phyloP scores from a whole-genome alignment of 1,284 basidiomycete genomes.

The Tilletia setariae region DNA sequence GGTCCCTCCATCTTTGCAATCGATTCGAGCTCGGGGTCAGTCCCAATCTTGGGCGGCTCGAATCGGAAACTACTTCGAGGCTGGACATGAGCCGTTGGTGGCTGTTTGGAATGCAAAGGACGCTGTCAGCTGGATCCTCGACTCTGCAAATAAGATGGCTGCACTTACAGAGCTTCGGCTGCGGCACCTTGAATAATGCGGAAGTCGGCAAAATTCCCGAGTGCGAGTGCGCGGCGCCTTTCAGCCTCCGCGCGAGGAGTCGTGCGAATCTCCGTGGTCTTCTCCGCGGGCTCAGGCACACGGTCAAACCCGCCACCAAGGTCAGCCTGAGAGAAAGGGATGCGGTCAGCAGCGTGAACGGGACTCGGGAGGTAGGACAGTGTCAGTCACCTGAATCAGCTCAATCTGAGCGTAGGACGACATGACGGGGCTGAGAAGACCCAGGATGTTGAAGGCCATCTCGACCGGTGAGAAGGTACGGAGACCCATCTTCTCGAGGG shows the following conservation, averaged over 20 bases:
- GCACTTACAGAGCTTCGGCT: constrained; percentile 70
- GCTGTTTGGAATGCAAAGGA: neutral
- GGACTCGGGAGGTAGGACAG: constrained; percentile 62
- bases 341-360: constrained; percentile 83
- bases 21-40: constrained; percentile 62
- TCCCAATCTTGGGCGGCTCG: constrained; percentile 74
- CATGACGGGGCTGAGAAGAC: constrained; percentile 93
- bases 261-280: constrained; percentile 64
- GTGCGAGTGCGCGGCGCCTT: constrained; percentile 83
- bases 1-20: constrained; percentile 59
- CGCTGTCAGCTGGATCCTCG: neutral
- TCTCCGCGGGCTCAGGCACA: constrained; percentile 44
- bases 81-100: constrained; percentile 88
- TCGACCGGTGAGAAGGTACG: constrained; percentile 98
- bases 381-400: constrained; percentile 74
- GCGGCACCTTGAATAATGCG: constrained; percentile 84
- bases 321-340: constrained; percentile 65
- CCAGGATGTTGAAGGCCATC: constrained; percentile 99
- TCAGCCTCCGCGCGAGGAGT: constrained; percentile 76
- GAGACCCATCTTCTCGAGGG: constrained; percentile 87
- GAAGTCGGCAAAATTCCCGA: constrained; percentile 93
- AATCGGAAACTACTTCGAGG: constrained; percentile 97
- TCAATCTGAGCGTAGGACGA: constrained; percentile 99
- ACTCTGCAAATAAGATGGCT: neutral
- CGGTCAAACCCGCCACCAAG: constrained; percentile 71